Conservation (phyloP, 768 basidiomycete genomes). For the Polyporus arcularius region DNA sequence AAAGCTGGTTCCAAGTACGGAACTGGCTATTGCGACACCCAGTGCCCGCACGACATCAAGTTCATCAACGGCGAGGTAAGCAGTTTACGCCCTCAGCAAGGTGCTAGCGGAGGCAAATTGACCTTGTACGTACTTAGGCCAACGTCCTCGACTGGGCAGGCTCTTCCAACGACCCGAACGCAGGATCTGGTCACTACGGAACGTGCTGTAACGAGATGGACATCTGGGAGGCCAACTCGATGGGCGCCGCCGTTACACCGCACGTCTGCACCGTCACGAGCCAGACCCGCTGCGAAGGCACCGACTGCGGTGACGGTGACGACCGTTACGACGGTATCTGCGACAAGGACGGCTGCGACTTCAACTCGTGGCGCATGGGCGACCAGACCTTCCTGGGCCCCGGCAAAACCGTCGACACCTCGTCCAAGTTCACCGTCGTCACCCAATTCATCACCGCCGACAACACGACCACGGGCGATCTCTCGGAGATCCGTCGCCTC, state of each 20-base stretch:
- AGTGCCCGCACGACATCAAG: conserved; percentile 59
- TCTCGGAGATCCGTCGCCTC: conserved; percentile 54
- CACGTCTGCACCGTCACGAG: conserved; percentile 40
- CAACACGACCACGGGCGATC: conserved; percentile 46
- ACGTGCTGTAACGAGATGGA: conserved; percentile 38
- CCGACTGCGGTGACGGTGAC: conserved; percentile 34
- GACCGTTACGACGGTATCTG: conserved; percentile 47
- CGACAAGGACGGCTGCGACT: conserved; percentile 61
- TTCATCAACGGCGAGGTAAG: conserved; percentile 56
- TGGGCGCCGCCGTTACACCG: conserved; percentile 31
- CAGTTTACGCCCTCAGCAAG: not conserved
- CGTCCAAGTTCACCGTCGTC: conserved; percentile 53
- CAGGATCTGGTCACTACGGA: conserved; percentile 31
- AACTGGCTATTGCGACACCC: conserved; percentile 67
- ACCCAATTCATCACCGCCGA: conserved; percentile 56
- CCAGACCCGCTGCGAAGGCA: conserved; percentile 47
- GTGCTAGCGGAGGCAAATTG: too few relatives aligned
- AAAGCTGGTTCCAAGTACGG: conserved; percentile 62
- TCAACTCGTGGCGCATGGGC: conserved; percentile 63
- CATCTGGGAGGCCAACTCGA: conserved; percentile 37
- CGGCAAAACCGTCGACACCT: conserved; percentile 53
- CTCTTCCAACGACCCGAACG: conserved; percentile 27
- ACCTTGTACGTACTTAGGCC: conserved; percentile 18
- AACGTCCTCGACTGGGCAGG: conserved; percentile 29
- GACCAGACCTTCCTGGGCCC: conserved; percentile 47